Evolutionary conservation across 352 stramenopile species (phyloP).

Genomic region (Phytophthora crassamura): DNA sequence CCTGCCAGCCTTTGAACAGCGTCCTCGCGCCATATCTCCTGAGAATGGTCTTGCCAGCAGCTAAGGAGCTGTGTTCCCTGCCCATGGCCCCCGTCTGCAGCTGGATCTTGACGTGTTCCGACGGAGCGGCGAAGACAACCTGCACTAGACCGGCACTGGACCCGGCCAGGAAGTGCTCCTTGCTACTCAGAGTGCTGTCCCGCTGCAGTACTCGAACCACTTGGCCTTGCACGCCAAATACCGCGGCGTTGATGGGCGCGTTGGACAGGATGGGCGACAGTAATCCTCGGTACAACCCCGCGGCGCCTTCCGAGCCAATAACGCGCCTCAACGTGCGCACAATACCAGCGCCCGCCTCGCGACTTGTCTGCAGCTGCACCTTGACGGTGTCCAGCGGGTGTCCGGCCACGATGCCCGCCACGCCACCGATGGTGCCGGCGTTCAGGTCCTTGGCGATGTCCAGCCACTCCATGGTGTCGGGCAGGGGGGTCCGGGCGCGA

Average conservation of each 20-base stretch:
- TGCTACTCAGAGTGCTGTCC: conserved; percentile 39
- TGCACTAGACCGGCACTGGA: conserved; percentile 70
- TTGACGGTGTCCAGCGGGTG: conserved; percentile 91
- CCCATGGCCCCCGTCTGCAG: conserved; percentile 70
- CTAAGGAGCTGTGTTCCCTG: conserved; percentile 56
- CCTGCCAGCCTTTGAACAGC: conserved; percentile 75
- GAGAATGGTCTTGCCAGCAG: conserved; percentile 51
- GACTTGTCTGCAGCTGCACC: conserved; percentile 80
- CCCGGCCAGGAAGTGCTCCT: conserved; percentile 66
- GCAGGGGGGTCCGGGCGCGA: no score
- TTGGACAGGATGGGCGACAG: conserved; percentile 84
- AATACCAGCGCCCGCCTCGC: conserved; percentile 39
- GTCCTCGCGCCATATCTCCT: conserved; percentile 46
- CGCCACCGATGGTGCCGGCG: conserved; percentile 80
- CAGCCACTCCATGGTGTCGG: conserved; percentile 70
- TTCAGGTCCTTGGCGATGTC: conserved; percentile 87
- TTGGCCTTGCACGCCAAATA: conserved; percentile 81
- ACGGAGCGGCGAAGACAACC: conserved; percentile 72
- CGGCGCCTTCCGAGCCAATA: conserved; percentile 57
- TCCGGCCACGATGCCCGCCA: conserved; percentile 78
- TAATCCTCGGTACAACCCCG: conserved; percentile 78
- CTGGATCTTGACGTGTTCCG: conserved; percentile 88
- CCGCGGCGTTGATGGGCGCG: conserved; percentile 85
- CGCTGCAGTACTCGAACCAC: conserved; percentile 51
- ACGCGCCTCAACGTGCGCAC: conserved; percentile 62